Conservation (phyloP, 495 filamentous ascomycete species). For the Xylaria curta region DNA sequence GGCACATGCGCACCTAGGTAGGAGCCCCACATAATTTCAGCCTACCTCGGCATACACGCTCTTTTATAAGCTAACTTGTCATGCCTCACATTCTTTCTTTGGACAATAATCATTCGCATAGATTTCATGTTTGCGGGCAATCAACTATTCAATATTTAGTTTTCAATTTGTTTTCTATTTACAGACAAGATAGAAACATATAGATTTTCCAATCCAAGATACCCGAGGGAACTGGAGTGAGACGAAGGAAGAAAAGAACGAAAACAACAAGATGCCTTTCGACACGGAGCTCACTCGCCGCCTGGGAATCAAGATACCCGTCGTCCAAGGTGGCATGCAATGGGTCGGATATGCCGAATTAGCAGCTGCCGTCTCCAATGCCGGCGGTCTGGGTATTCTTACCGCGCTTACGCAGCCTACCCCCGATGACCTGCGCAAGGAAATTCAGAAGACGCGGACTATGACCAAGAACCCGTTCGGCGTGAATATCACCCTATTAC, state of each 20-base stretch:
- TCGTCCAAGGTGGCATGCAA: slow-evolving; percentile 98
- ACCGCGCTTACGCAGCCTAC: slow-evolving; percentile 95
- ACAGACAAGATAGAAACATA: background rate
- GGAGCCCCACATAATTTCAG: slow-evolving; percentile 10
- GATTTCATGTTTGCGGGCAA: background rate
- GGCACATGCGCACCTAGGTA: slow-evolving; percentile 13
- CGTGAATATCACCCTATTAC: slow-evolving; percentile 95
- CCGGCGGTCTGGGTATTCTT: slow-evolving; percentile 89
- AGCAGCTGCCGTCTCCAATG: slow-evolving; percentile 90
- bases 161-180: background rate
- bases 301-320: slow-evolving; percentile 88
- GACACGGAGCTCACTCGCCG: slow-evolving; percentile 86
- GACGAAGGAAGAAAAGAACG: slow-evolving; percentile 1
- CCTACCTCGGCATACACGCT: slow-evolving; percentile 21
- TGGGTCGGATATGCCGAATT: slow-evolving; percentile 84
- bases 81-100: background rate
- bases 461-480: slow-evolving; percentile 92
- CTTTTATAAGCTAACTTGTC: slow-evolving; percentile 3
- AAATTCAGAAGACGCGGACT: slow-evolving; percentile 84
- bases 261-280: slow-evolving; percentile 75
- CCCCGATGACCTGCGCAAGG: slow-evolving; percentile 89
- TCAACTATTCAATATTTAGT: background rate
- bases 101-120: background rate
- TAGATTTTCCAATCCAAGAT: background rate
- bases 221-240: background rate